phyloP scores from a whole-genome alignment of 805 yeast genomes.

The Nakazawaea wyomingensis region DNA sequence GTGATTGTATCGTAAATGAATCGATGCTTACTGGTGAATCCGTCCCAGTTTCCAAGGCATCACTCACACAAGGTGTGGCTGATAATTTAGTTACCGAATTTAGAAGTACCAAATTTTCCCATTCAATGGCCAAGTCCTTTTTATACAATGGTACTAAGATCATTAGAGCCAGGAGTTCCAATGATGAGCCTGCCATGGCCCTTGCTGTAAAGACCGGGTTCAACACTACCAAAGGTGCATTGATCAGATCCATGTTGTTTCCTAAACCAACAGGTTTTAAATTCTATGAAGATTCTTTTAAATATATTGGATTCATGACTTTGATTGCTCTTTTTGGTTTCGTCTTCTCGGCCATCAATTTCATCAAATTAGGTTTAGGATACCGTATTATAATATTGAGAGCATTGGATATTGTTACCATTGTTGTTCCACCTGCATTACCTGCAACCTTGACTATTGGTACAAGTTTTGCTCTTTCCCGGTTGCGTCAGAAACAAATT shows the following conservation, averaged over 20 bases:
- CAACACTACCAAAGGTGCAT: conserved; percentile 91
- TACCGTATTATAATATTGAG: conserved; percentile 69
- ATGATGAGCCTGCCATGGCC: conserved; percentile 77
- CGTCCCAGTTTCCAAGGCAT: conserved; percentile 84
- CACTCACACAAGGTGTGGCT: conserved; percentile 61
- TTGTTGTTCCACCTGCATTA: conserved; percentile 97
- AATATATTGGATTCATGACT: conserved; percentile 93
- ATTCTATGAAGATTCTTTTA: conserved; percentile 90
- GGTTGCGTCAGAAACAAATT: conserved; percentile 63
- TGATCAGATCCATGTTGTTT: conserved; percentile 91
- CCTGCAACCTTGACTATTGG: conserved; percentile 98
- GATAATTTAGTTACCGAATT: conserved; percentile 53
- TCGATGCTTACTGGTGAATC: conserved; percentile 98
- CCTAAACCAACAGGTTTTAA: conserved; percentile 94
- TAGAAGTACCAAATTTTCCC: conserved; percentile 49
- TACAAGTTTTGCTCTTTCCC: conserved; percentile 80
- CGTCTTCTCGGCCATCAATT: conserved; percentile 74
- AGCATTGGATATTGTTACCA: conserved; percentile 90
- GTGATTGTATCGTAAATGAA: conserved; percentile 96
- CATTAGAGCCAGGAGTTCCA: conserved; percentile 71
- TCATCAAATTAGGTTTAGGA: conserved; percentile 70
- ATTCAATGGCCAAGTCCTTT: conserved; percentile 66
- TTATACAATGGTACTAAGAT: conserved; percentile 87
- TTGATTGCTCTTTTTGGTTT: conserved; percentile 82
- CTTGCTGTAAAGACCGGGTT: conserved; percentile 88